Evolutionary conservation across 192 early-diverging fungal species (phyloP), one percentile per base, ranked within the genome.

Genomic region (Umbelopsis ramanniana): DNA sequence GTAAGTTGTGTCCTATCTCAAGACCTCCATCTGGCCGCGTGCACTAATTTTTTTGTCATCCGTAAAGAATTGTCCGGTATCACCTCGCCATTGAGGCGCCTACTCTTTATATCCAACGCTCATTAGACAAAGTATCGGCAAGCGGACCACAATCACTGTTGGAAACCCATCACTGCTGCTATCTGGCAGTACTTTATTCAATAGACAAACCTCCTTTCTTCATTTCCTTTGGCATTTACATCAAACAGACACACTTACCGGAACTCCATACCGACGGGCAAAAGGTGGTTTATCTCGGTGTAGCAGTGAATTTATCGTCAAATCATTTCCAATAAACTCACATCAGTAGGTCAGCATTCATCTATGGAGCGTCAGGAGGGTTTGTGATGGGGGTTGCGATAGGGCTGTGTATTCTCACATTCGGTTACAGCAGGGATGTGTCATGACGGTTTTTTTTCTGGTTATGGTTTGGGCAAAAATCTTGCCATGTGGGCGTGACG

Each of bases 11-110:
- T 54, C 8, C 26, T 19, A 19, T 37, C 7, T 19, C 29, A 6
- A 63, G 33, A 37, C 14, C 0, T 63, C 29, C 57, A 6, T 63
- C 35, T 3, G 17, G 1, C 15, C 17, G 15, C 19, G 35, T 63
- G 12, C 19, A 37, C 57, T 63, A 17, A 37, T 37, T 2, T 37
- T 6, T 29, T 12, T 7, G 29, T 63, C 57, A 29, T 63, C 33
- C 57, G 15, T 63, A 63, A 29, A 63, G 57, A 63, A 63, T 63
- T 63, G 57, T 37, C 57, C 57, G 33, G 57, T 63, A 63, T 63
- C 57, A 63, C 57, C 57, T 63, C 57, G 57, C 57, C 57, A 63
- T 26, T 63, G 33, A 63, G 57, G 17, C 6, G 35, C 29, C 26
- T 63, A 50, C 48, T 38, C 29, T 37, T 63, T 29, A 37, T 37